Evolutionary conservation across 257 asterid genomes (phyloP), one percentile per base, ranked within the genome.

Genomic region (Linaria vulgaris): DNA sequence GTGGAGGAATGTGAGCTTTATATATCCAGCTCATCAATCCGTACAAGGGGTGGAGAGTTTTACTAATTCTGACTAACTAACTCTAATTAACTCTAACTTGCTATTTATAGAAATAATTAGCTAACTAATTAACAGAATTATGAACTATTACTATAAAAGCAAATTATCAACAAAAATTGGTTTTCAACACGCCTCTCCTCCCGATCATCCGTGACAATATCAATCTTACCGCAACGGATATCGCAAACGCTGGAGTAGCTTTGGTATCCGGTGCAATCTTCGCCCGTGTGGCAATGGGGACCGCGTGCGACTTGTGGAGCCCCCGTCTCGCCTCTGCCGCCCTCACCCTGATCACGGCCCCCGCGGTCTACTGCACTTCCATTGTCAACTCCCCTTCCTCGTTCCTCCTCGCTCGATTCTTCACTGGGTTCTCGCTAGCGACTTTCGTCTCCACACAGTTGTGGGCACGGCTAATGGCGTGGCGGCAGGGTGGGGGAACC

Each of bases 401-500:
- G 0, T 91, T 91, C 77, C 82, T 91, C 24, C 61, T 86, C 0
- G 86, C 63, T 3, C 82, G 98, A 0, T 91, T 91, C 61, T 81
- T 91, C 74, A 79, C 84, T 0, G 98, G 98, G 0, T 88, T 91
- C 62, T 88, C 96, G 0, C 69, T 91, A 0, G 88, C 95, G 0
- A 88, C 96, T 9, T 91, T 91, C 48, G 98, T 91, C 9, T 91
- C 96, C 0, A 86, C 95, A 0, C 98, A 91, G 24, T 91, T 25
- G 89, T 91, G 25, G 98, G 88, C 51, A 84, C 95, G 0, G 96
- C 95, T 3, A 91, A 91, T 52, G 96, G 96, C 9, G 21, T 88
- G 4, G 68, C 96, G 0, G 98, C 92, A 6, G 96, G 98, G 0
- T 88, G 98, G 98, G 98, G 98, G 0, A 92, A 92, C 46, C 94